These are phyloP conservation scores for Solanum etuberosum DNA, from an alignment of 257 asterid species.

Conservation along the genomic window DNA sequence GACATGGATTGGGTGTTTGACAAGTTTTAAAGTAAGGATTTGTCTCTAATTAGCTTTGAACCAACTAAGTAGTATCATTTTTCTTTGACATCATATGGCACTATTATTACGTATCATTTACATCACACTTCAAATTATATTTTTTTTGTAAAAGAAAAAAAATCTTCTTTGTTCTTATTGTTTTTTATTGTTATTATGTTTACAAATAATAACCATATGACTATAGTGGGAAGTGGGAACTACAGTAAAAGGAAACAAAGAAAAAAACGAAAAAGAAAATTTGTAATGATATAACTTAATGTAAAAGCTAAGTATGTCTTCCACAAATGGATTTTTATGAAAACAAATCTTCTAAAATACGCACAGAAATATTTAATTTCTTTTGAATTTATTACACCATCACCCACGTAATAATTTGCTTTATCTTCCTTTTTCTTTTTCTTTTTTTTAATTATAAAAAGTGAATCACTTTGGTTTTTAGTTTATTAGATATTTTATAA, in stretches of 20 bases:
- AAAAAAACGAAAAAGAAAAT: background rate
- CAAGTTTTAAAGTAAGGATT: background rate
- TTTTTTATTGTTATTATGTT: background rate
- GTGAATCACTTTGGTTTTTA: background rate
- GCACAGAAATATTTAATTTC: conserved; percentile 5
- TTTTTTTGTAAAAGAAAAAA: background rate
- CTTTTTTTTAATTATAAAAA: background rate
- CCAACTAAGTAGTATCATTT: background rate
- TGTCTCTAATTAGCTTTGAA: background rate
- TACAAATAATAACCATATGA: background rate
- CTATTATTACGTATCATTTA: background rate
- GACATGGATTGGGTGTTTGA: background rate
- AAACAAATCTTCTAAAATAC: conserved; percentile 19
- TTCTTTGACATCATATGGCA: background rate
- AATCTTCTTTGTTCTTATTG: background rate
- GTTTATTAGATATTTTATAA: background rate
- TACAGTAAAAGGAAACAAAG: background rate
- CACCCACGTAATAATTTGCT: background rate
- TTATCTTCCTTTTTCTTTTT: background rate
- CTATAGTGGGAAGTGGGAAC: background rate
- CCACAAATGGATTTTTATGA: conserved; percentile 19
- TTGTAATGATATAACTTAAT: conserved; percentile 47
- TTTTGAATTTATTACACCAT: background rate
- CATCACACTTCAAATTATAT: background rate
- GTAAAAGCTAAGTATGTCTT: conserved; percentile 62